Evolutionary conservation across 2,329 filamentous ascomycete genomes (phyloP).

Genomic region (Phyllosticta citrichinensis): DNA sequence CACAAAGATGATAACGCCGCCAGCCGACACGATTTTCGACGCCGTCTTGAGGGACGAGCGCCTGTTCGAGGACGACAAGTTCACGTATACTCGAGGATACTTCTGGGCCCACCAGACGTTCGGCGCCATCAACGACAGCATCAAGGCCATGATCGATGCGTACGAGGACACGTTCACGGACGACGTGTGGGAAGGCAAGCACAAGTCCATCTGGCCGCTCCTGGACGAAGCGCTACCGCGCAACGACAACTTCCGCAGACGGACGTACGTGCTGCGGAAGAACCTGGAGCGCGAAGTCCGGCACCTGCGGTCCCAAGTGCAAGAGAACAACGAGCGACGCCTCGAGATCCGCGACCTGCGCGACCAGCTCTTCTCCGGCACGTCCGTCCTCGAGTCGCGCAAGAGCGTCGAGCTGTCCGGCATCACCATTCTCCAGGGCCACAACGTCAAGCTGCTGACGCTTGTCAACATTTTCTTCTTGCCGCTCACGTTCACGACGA

Average conservation of each 20-base stretch:
- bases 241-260: constrained; percentile 39
- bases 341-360: constrained; percentile 47
- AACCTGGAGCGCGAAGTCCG: constrained; percentile 44
- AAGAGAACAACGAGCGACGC: constrained; percentile 44
- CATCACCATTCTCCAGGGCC: constrained; percentile 47
- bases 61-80: constrained; percentile 51
- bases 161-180: constrained; percentile 49
- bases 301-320: constrained; percentile 38
- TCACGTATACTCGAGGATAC: constrained; percentile 52
- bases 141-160: constrained; percentile 47
- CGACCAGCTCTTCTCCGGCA: constrained; percentile 54
- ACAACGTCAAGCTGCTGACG: constrained; percentile 52
- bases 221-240: constrained; percentile 35
- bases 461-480: constrained; percentile 53
- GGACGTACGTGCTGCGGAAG: constrained; percentile 36
- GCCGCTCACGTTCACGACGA: constrained; percentile 52
- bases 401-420: constrained; percentile 47
- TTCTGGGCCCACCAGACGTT: constrained; percentile 55
- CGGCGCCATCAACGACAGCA: constrained; percentile 49
- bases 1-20: constrained; percentile 49
- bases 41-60: constrained; percentile 45
- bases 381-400: constrained; percentile 51
- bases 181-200: constrained; percentile 48
- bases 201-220: constrained; percentile 48
- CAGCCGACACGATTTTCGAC: constrained; percentile 51